Evolutionary conservation across 2,329 filamentous ascomycete species (phyloP), one percentile per base, ranked within the genome.

Genomic region (Fusarium humuli): DNA sequence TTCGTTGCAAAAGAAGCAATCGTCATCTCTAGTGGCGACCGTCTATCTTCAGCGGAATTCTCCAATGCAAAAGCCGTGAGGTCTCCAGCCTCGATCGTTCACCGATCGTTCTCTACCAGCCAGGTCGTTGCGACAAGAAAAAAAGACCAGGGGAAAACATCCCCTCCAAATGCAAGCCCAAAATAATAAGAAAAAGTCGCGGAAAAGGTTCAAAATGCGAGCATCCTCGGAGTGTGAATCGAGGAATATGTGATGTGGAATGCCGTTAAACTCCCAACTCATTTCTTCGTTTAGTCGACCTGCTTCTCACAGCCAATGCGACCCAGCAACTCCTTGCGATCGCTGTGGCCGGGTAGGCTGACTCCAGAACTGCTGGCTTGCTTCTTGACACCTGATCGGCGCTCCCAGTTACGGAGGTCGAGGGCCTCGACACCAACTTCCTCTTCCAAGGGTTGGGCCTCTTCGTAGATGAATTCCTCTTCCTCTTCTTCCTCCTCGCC

Each of bases 281-380:
- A 57, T 59, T 45, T 53, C 52, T 45, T 60, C 57, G 37, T 52
- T 75, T 74, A 82, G 22, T 89, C 86, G 58, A 88, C 84, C 77
- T 89, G 91, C 84, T 94, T 94, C 79, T 94, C 92, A 79, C 93
- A 96, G 50, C 93, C 93, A 76, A 96, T 96, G 56, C 93, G 86
- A 46, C 92, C 92, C 56, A 96, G 84, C 71, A 96, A 83, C 78
- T 94, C 93, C 83, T 95, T 96, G 73, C 91, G 87, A 79, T 93
- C 91, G 73, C 90, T 91, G 79, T 91, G 90, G 25, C 91, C 88
- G 20, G 89, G 87, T 57, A 94, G 84, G 74, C 90, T 92, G 74
- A 92, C 88, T 49, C 87, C 86, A 8, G 86, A 86, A 57, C 87
- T 82, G 57, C 83, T 83, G 22, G 81, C 83, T 66, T 83, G 80